phyloP scores from a whole-genome alignment of 139 green algal genomes.

The Spirogloea muscicola region DNA sequence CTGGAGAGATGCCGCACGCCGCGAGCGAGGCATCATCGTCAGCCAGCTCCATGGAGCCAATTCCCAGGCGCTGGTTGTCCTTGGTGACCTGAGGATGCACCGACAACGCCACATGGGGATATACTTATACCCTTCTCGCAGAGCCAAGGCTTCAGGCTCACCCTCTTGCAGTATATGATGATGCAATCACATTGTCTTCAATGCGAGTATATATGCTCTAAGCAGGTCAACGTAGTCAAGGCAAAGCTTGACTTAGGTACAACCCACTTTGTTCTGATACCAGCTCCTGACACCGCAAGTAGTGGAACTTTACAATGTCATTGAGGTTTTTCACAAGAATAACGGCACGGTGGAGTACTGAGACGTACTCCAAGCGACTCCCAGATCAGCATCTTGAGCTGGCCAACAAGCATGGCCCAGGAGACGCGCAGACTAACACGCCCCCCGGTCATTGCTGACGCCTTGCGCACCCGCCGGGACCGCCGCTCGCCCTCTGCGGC shows the following conservation, averaged over 20 bases:
- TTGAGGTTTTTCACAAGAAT: too few relatives aligned
- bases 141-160: too few relatives aligned
- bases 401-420: slow-evolving; percentile 6
- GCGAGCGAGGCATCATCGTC: slow-evolving; percentile 17
- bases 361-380: slow-evolving; percentile 22
- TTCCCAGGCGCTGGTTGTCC: slow-evolving; percentile 29
- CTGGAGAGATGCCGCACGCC: slow-evolving; percentile 9
- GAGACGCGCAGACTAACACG: slow-evolving; percentile 8
- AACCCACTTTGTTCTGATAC: too few relatives aligned
- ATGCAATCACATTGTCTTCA: too few relatives aligned
- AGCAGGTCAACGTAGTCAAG: too few relatives aligned
- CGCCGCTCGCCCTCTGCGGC: slow-evolving; percentile 24
- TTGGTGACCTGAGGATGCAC: slow-evolving; percentile 9
- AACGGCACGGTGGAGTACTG: background rate
- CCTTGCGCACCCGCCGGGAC: slow-evolving; percentile 26
- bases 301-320: too few relatives aligned
- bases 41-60: slow-evolving; percentile 19
- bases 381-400: slow-evolving; percentile 45
- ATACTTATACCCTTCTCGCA: too few relatives aligned
- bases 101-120: background rate
- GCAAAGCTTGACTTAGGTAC: too few relatives aligned
- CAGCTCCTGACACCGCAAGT: too few relatives aligned
- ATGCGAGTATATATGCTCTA: too few relatives aligned
- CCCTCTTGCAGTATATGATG: too few relatives aligned
- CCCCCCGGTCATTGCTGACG: slow-evolving; percentile 17